These are phyloP conservation scores for Exophiala lecanii-corni DNA, from an alignment of 2,329 filamentous ascomycete species.

Conservation along the genomic window DNA sequence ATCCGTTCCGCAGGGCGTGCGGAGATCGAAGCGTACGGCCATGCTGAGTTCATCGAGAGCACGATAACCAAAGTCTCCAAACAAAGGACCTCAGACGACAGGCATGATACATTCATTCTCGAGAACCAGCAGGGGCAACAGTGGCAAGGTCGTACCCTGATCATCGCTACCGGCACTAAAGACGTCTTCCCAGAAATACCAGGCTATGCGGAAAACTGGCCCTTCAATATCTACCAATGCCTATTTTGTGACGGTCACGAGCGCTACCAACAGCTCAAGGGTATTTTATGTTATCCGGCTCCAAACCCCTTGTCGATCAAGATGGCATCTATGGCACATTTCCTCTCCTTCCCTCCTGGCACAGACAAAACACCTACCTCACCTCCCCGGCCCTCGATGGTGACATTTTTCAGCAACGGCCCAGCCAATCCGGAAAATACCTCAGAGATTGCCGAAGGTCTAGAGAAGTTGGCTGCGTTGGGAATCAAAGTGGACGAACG, in stretches of 20 bases:
- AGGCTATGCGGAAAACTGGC: constrained; percentile 26
- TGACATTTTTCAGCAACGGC: constrained; percentile 17
- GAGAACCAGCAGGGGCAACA: constrained; percentile 10
- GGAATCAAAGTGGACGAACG: constrained; percentile 11
- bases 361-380: neutral
- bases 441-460: neutral
- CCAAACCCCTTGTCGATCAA: constrained; percentile 1
- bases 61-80: constrained; percentile 6
- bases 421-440: constrained; percentile 3
- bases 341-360: constrained; percentile 3
- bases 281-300: constrained; percentile 3
- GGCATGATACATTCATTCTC: constrained; percentile 12
- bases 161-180: constrained; percentile 24
- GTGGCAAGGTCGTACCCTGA: constrained; percentile 21
- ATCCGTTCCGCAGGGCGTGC: constrained; percentile 20
- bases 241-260: constrained; percentile 26
- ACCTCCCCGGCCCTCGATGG: constrained; percentile 1
- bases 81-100: constrained; percentile 4
- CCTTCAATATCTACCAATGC: constrained; percentile 27
- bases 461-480: neutral
- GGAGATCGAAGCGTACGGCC: constrained; percentile 23
- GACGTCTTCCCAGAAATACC: constrained; percentile 23
- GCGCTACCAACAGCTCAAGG: constrained; percentile 4
- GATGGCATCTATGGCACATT: constrained; percentile 6
- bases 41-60: constrained; percentile 9